Evolutionary conservation across 108 stramenopile genomes (phyloP), one percentile per base, ranked within the genome.

Genomic region (Aurantiochytrium sp.): DNA sequence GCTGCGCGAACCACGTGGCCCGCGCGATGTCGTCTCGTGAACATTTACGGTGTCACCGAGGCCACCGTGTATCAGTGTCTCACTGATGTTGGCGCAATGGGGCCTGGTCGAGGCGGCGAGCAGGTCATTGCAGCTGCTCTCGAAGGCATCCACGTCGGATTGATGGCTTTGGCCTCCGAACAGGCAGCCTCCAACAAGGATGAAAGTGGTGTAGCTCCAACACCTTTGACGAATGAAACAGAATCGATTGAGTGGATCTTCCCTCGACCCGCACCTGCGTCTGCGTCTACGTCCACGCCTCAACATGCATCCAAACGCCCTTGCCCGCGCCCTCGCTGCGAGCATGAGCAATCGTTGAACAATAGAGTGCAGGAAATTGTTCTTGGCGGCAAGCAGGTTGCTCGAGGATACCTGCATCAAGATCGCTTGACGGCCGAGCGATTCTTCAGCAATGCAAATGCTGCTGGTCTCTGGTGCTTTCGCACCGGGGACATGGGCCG

Each of bases 41-140:
- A 83, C 76, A 83, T 53, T 12, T 83, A 83, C 28, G 76, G 76
- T 18, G 76, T 83, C n/a, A 83, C 76, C 3, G 76, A 83, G 51
- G 76, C 51, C 18, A 83, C 76, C n/a, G 76, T 83, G n/a, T 83
- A 83, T 35, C 76, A 83, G 51, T 69, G 64, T 23, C 6, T 69
- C 35, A 69, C 64, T 8, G 64, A 69, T 18, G 64, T 69, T 8
- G 10, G 14, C 8, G 64, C 64, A 18, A 42, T 69, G 1, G 42
- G 25, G 35, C 35, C 35, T 18, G 64, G 10, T 14, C 64, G 21
- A 42, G 42, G 64, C 5, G 18, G 35, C 3, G 64, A 69, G 25
- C 8, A 42, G 12, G 8, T 69, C 6, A 23, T 69, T 8, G 18
- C 42, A 6, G 42, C 14, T 6, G 10, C 64, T 8, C 64, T 69